Conservation (phyloP, 2,329 filamentous ascomycete genomes). For the Coniochaeta ligniaria region DNA sequence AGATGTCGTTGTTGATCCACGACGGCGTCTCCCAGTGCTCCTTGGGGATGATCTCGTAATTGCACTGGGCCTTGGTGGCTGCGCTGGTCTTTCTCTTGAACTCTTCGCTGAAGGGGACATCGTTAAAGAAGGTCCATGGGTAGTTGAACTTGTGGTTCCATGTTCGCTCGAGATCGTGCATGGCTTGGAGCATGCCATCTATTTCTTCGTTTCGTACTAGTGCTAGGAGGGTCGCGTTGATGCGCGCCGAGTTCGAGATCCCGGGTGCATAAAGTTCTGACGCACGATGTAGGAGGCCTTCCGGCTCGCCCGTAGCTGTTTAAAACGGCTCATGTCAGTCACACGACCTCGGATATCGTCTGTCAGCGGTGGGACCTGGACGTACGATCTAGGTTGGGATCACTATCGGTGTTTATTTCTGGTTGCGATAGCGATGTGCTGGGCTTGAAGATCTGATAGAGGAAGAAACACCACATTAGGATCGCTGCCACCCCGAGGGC, state of each 20-base stretch:
- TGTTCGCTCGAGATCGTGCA: slow-evolving; percentile 84
- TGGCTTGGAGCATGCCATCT: slow-evolving; percentile 74
- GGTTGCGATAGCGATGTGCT: slow-evolving; percentile 32
- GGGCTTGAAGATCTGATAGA: slow-evolving; percentile 66
- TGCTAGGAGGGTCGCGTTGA: slow-evolving; percentile 87
- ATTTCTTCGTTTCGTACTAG: slow-evolving; percentile 91
- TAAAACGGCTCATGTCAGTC: slow-evolving; percentile 6
- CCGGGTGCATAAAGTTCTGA: slow-evolving; percentile 72
- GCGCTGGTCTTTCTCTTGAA: slow-evolving; percentile 80
- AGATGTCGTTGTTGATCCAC: slow-evolving; percentile 88
- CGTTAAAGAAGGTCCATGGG: slow-evolving; percentile 99
- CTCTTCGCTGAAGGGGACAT: slow-evolving; percentile 85
- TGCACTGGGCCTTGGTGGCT: slow-evolving; percentile 80
- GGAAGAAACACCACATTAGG: slow-evolving; percentile 68
- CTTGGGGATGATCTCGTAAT: slow-evolving; percentile 83
- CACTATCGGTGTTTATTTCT: slow-evolving; percentile 42
- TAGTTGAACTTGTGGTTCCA: slow-evolving; percentile 99
- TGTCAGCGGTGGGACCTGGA: slow-evolving; percentile 9
- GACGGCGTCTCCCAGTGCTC: slow-evolving; percentile 89
- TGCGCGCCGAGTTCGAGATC: slow-evolving; percentile 69
- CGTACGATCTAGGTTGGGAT: slow-evolving; percentile 84
- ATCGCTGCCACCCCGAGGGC: slow-evolving; percentile 66
- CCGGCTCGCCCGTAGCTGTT: slow-evolving; percentile 75
- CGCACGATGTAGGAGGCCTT: slow-evolving; percentile 66
- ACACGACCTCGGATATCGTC: not conserved